Conservation (phyloP, 441 rosid species). For the Flueggea neowawraea region DNA sequence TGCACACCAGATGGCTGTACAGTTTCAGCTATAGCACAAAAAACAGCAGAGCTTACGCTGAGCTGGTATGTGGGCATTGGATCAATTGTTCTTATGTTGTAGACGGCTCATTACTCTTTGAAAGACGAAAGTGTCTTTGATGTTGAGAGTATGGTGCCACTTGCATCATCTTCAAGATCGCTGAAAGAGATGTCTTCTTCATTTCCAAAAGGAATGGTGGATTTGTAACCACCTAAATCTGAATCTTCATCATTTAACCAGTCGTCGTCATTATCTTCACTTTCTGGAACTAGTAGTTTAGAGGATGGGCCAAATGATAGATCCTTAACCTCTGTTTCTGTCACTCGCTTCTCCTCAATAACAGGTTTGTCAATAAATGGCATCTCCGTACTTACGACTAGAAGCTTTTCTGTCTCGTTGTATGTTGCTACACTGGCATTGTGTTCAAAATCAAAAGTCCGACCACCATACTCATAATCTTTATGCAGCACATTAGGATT, state of each 20-base stretch:
- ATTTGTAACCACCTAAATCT: constrained; percentile 40
- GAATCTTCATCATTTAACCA: constrained; percentile 84
- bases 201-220: constrained; percentile 41
- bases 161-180: constrained; percentile 87
- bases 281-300: constrained; percentile 37
- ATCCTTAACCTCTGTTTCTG: constrained; percentile 29
- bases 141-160: constrained; percentile 39
- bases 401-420: constrained; percentile 55
- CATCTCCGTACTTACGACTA: constrained; percentile 44
- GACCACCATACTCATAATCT: constrained; percentile 25
- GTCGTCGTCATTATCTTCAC: constrained; percentile 77
- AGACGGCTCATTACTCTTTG: constrained; percentile 23
- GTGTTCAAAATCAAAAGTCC: constrained; percentile 46
- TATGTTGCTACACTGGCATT: constrained; percentile 34
- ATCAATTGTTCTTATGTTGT: constrained; percentile 15
- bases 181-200: constrained; percentile 93
- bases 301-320: constrained; percentile 23
- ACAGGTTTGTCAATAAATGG: constrained; percentile 68
- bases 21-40: constrained; percentile 7
- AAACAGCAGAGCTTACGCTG: constrained; percentile 20
- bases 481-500: constrained; percentile 15
- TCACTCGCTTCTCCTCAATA: constrained; percentile 48
- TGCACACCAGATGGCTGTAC: constrained; percentile 5
- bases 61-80: not conserved
- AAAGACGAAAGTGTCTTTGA: constrained; percentile 25